A percentile compares a stretch with the other conserved stretches of the same genome.
Evolutionary conservation across 2,329 filamentous ascomycete genomes (phyloP).

Genomic region (Passalora sequoiae): DNA sequence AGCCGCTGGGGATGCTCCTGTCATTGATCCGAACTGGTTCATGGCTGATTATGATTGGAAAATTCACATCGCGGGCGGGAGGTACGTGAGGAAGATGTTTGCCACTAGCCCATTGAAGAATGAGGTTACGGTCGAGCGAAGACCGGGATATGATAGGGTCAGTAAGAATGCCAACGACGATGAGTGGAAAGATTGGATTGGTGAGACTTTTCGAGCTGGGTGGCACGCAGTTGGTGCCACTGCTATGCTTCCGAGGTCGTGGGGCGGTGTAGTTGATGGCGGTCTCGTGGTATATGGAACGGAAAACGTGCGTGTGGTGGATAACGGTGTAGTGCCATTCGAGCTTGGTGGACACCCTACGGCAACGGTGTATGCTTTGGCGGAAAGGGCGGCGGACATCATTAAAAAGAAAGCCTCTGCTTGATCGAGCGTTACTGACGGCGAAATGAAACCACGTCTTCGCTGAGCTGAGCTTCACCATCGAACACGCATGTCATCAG

Average conservation of each 20-base stretch:
- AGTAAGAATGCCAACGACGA: conserved; percentile 17
- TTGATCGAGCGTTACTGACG: too few relatives aligned
- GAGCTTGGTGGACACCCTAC: conserved; percentile 11
- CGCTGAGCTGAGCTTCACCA: too few relatives aligned
- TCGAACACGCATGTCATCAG: too few relatives aligned
- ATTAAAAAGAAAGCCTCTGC: too few relatives aligned
- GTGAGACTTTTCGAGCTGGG: conserved; percentile 9
- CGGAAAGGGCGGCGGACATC: conserved; percentile 29
- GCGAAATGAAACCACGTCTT: too few relatives aligned
- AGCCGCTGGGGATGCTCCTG: conserved; percentile 15
- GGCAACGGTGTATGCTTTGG: conserved; percentile 28
- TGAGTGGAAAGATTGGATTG: conserved; percentile 12
- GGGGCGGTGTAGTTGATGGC: conserved; percentile 22
- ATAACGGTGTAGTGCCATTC: conserved; percentile 30
- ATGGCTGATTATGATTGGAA: conserved; percentile 24
- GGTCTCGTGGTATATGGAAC: conserved; percentile 23
- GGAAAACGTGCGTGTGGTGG: conserved; percentile 23
- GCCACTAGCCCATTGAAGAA: conserved; percentile 19
- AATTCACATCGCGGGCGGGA: conserved; percentile 19
- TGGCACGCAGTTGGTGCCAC: conserved; percentile 24
- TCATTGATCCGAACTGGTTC: conserved; percentile 29
- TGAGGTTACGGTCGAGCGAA: conserved; percentile 29
- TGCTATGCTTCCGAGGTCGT: conserved; percentile 22
- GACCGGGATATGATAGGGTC: conserved; percentile 17
- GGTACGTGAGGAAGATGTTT: conserved; percentile 26